phyloP scores from a whole-genome alignment of 1,139 yeast genomes.

The Geotrichum reessii region DNA sequence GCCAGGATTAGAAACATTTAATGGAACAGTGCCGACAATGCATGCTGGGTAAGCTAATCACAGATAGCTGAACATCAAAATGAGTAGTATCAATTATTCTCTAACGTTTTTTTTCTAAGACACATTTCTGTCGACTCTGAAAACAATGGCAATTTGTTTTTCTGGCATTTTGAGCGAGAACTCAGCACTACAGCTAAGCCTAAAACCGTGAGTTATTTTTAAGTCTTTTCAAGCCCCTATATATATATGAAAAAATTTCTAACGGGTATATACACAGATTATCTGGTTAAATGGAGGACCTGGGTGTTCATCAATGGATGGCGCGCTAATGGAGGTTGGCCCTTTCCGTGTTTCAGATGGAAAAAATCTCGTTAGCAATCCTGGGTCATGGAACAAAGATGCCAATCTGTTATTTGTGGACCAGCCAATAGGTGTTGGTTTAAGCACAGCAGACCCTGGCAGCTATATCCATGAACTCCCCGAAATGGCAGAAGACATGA shows the following conservation, averaged over 20 bases:
- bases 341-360: conserved; percentile 61
- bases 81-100: background rate
- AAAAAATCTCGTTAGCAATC: conserved; percentile 46
- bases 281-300: conserved; percentile 85
- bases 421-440: conserved; percentile 94
- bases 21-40: conserved; percentile 36
- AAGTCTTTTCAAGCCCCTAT: background rate
- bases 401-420: conserved; percentile 81
- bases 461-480: conserved; percentile 53
- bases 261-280: conserved; percentile 21
- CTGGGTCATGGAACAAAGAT: conserved; percentile 80
- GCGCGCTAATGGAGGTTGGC: conserved; percentile 87
- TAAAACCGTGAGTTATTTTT: conserved; percentile 25
- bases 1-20: conserved; percentile 33
- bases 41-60: conserved; percentile 35
- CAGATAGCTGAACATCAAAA: background rate
- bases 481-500: conserved; percentile 52
- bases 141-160: conserved; percentile 61
- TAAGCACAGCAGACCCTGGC: conserved; percentile 51
- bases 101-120: background rate
- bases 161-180: conserved; percentile 52
- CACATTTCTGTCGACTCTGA: conserved; percentile 54
- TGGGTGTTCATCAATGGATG: conserved; percentile 97
- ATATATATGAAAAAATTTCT: background rate
- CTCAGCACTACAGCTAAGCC: conserved; percentile 28